phyloP scores from a whole-genome alignment of 495 filamentous ascomycete genomes.

The Cetradonia linearis region DNA sequence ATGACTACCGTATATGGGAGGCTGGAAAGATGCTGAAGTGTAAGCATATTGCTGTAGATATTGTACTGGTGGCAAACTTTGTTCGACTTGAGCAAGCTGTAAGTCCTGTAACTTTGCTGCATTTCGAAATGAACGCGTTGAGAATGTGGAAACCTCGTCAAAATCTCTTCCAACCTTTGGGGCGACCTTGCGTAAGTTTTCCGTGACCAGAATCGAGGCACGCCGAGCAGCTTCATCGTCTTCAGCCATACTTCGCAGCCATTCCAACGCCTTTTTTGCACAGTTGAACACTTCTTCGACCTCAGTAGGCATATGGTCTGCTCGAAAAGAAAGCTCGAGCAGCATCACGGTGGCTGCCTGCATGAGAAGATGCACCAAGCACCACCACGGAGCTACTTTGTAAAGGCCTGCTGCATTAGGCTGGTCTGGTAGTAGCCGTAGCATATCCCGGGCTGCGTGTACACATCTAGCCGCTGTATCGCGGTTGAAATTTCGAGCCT shows the following conservation, averaged over 20 bases:
- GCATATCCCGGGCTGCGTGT: slow-evolving; percentile 42
- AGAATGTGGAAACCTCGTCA: slow-evolving; percentile 6
- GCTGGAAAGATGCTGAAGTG: slow-evolving; percentile 10
- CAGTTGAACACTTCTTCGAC: slow-evolving; percentile 38
- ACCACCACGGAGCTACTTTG: slow-evolving; percentile 54
- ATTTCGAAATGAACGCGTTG: neutral
- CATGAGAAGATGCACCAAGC: slow-evolving; percentile 54
- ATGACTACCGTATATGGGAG: slow-evolving; percentile 7
- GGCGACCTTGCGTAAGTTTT: slow-evolving; percentile 32
- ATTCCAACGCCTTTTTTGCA: slow-evolving; percentile 45
- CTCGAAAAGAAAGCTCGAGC: slow-evolving; percentile 50
- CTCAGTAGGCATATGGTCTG: slow-evolving; percentile 44
- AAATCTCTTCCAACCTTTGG: slow-evolving; percentile 23
- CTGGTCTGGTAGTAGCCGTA: slow-evolving; percentile 43
- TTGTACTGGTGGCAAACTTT: neutral
- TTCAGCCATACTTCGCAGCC: slow-evolving; percentile 45
- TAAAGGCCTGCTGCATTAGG: slow-evolving; percentile 42
- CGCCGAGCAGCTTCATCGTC: slow-evolving; percentile 46
- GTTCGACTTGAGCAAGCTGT: neutral
- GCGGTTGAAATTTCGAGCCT: slow-evolving; percentile 44
- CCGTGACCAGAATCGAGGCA: slow-evolving; percentile 49
- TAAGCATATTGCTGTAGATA: slow-evolving; percentile 3
- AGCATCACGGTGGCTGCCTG: slow-evolving; percentile 52
- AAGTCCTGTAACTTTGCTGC: neutral
- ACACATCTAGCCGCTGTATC: slow-evolving; percentile 46